Percentiles rank a stretch among this genome's conserved stretches.
phyloP scores from a whole-genome alignment of 2,329 filamentous ascomycete species.

The Clonostachys solani region DNA sequence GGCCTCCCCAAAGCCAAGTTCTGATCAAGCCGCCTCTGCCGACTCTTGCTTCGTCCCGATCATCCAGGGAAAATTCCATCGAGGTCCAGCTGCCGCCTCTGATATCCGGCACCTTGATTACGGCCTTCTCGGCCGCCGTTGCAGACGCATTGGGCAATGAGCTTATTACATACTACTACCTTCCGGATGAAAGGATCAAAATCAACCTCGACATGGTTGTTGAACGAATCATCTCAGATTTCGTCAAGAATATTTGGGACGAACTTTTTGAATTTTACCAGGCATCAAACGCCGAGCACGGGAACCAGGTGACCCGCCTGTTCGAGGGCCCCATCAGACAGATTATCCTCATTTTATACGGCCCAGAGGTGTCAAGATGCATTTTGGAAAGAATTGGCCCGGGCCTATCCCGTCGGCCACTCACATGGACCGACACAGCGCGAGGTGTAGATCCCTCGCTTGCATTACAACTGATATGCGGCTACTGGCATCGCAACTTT shows the following conservation, averaged over 20 bases:
- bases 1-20: constrained; percentile 3
- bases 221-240: constrained; percentile 25
- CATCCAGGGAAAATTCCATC: constrained; percentile 19
- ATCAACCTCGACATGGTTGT: constrained; percentile 28
- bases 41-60: constrained; percentile 16
- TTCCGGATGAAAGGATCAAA: constrained; percentile 20
- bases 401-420: constrained; percentile 21
- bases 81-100: constrained; percentile 27
- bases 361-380: constrained; percentile 25
- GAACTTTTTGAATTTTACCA: constrained; percentile 27
- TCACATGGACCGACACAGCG: constrained; percentile 22
- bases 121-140: constrained; percentile 26
- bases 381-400: constrained; percentile 26
- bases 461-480: constrained; percentile 26
- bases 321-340: constrained; percentile 31
- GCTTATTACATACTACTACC: constrained; percentile 29
- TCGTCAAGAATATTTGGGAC: constrained; percentile 25
- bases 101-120: constrained; percentile 24
- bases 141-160: constrained; percentile 26
- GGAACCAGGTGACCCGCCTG: constrained; percentile 21
- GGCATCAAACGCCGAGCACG: constrained; percentile 15
- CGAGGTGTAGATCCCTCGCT: constrained; percentile 24
- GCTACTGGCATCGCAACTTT: constrained; percentile 27
- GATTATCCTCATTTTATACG: constrained; percentile 27
- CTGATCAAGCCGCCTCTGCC: constrained; percentile 27